Percentiles rank a stretch among this genome's conserved stretches.
Conservation (phyloP, 306 rosid species). For the Prinsepia uniflora region DNA sequence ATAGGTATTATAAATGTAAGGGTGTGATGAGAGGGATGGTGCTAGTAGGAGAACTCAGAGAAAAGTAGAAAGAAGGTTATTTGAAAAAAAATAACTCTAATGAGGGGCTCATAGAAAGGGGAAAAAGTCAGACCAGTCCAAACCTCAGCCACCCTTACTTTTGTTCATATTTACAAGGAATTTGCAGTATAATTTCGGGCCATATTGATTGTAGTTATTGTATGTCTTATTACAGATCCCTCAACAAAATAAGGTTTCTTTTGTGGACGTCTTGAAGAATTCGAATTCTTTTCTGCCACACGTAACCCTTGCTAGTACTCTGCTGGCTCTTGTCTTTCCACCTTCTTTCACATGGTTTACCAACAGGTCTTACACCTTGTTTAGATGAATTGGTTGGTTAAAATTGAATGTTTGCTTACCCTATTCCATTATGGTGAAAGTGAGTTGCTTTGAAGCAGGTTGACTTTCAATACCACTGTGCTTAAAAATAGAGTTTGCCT, state of each 20-base stretch:
- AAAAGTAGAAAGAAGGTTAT: background rate
- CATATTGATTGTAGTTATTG: conserved; percentile 2
- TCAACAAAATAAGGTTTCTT: conserved; percentile 33
- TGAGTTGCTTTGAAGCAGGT: conserved; percentile 5
- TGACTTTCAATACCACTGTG: background rate
- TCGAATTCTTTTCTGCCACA: conserved; percentile 81
- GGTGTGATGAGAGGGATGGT: background rate
- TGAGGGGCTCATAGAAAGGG: background rate
- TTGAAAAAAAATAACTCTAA: background rate
- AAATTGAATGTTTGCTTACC: background rate
- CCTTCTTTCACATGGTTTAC: conserved; percentile 96
- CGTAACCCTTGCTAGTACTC: conserved; percentile 66
- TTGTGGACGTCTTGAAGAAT: conserved; percentile 56
- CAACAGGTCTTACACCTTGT: conserved; percentile 50
- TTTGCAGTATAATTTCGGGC: conserved; percentile 3
- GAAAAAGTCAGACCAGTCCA: background rate
- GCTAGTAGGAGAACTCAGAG: background rate
- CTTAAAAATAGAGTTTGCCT: background rate
- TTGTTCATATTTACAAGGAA: background rate
- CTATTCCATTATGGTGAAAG: conserved; percentile 4
- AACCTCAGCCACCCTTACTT: background rate
- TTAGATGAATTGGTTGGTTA: conserved; percentile 24
- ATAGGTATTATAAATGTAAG: background rate
- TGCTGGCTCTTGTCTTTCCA: conserved; percentile 76
- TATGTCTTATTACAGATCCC: conserved; percentile 35